Percentiles rank a stretch among this genome's conserved stretches.
Evolutionary conservation across 1,139 yeast genomes (phyloP).

Genomic region (Komagataea norvegica): DNA sequence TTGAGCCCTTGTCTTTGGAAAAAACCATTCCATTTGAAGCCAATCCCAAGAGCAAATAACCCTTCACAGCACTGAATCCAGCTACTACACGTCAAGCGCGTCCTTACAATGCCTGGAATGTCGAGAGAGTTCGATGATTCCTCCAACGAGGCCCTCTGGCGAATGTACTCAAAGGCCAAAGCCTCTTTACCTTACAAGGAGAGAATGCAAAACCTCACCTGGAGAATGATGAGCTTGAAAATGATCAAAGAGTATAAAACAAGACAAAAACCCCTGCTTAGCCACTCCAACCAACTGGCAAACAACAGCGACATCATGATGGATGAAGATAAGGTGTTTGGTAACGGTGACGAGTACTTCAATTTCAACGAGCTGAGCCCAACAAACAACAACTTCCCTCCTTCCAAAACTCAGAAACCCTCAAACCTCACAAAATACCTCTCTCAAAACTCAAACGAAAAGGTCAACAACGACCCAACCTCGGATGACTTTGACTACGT

Average conservation of each 20-base stretch:
- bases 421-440: conserved; percentile 24
- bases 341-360: conserved; percentile 21
- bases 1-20: too few relatives aligned
- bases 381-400: conserved; percentile 1
- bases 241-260: conserved; percentile 26
- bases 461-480: conserved; percentile 34
- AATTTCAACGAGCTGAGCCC: conserved; percentile 18
- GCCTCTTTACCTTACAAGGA: conserved; percentile 72
- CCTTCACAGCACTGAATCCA: too few relatives aligned
- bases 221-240: conserved; percentile 77
- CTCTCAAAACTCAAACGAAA: conserved; percentile 9
- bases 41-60: too few relatives aligned
- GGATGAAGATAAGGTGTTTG: conserved; percentile 5
- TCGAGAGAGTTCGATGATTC: conserved; percentile 30
- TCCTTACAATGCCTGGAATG: conserved; percentile 9
- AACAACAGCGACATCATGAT: conserved; percentile 1
- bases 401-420: conserved; percentile 10
- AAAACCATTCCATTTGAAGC: too few relatives aligned
- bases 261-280: background rate
- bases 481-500: conserved; percentile 61
- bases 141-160: conserved; percentile 67
- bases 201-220: conserved; percentile 76
- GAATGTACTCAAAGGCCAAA: conserved; percentile 70
- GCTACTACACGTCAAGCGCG: too few relatives aligned
- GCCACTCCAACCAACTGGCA: background rate